phyloP scores from a whole-genome alignment of 192 early-diverging fungal species.

The Phlyctochytrium bullatum region DNA sequence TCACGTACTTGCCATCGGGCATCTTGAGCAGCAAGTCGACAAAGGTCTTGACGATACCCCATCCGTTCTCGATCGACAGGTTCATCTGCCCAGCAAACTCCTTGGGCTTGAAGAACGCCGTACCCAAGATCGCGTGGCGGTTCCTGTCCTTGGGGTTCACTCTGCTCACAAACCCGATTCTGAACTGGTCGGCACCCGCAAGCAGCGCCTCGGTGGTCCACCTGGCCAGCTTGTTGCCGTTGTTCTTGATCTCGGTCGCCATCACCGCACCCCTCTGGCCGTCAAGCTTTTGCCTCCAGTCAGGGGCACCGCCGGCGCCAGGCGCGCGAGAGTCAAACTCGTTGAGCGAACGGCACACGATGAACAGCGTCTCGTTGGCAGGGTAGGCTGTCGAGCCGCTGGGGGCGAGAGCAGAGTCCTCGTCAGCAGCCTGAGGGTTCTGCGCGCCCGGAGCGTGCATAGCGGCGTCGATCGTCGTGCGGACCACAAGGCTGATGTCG shows the following conservation, averaged over 20 bases:
- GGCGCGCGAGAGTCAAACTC: slow-evolving; percentile 88
- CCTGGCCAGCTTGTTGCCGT: slow-evolving; percentile 87
- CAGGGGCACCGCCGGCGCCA: slow-evolving; percentile 81
- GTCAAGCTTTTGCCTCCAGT: slow-evolving; percentile 95
- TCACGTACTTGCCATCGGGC: slow-evolving; percentile 92
- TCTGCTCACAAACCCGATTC: slow-evolving; percentile 82
- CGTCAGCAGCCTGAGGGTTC: slow-evolving; percentile 31
- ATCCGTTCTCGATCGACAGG: slow-evolving; percentile 77
- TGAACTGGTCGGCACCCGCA: slow-evolving; percentile 84
- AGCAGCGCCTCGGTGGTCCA: slow-evolving; percentile 95
- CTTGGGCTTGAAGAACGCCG: slow-evolving; percentile 78
- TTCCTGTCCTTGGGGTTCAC: slow-evolving; percentile 71
- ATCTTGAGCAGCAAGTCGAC: slow-evolving; percentile 77
- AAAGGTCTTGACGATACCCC: slow-evolving; percentile 96
- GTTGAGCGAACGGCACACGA: slow-evolving; percentile 82
- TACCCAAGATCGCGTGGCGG: slow-evolving; percentile 81
- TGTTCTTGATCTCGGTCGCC: slow-evolving; percentile 97
- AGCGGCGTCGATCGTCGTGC: slow-evolving; percentile 86
- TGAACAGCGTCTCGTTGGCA: slow-evolving; percentile 41
- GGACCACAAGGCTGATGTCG: slow-evolving; percentile 71
- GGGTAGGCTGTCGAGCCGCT: slow-evolving; percentile 29
- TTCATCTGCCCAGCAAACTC: slow-evolving; percentile 92
- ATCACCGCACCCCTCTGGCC: slow-evolving; percentile 93
- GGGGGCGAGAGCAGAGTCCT: slow-evolving; percentile 26
- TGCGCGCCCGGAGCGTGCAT: slow-evolving; percentile 38